Conservation (phyloP, 257 asterid species). For the Fraxinus americana region DNA sequence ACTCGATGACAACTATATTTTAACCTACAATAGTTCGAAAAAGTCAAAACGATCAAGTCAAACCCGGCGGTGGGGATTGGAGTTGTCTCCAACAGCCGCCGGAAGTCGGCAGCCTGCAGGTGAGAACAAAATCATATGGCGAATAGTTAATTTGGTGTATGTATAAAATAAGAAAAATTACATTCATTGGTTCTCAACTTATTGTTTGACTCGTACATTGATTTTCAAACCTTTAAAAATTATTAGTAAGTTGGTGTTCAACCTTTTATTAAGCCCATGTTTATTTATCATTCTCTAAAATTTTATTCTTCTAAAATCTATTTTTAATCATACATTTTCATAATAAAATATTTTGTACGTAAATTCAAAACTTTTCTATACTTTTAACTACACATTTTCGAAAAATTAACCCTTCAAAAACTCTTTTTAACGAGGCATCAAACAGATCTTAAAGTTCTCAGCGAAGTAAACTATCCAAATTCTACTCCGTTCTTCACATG, state of each 20-base stretch:
- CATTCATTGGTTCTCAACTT: background rate
- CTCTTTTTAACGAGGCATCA: too few relatives aligned
- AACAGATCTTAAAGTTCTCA: too few relatives aligned
- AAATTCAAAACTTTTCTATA: too few relatives aligned
- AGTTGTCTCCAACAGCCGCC: slow-evolving; percentile 35
- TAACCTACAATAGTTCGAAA: slow-evolving; percentile 16
- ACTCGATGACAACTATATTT: slow-evolving; percentile 28
- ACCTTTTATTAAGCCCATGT: background rate
- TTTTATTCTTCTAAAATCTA: too few relatives aligned
- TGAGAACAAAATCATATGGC: slow-evolving; percentile 22
- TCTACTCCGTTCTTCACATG: background rate
- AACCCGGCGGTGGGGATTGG: slow-evolving; percentile 7
- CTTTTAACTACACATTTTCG: too few relatives aligned
- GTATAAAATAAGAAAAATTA: background rate
- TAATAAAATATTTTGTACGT: too few relatives aligned
- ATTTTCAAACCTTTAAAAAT: background rate
- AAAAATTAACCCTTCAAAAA: too few relatives aligned
- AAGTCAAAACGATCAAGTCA: slow-evolving; percentile 36
- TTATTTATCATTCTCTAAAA: too few relatives aligned
- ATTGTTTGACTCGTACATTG: background rate
- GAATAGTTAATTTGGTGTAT: background rate
- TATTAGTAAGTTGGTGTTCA: background rate
- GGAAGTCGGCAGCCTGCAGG: slow-evolving; percentile 35
- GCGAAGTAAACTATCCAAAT: background rate
- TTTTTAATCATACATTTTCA: too few relatives aligned